Evolutionary conservation across 1,284 basidiomycete species (phyloP), one percentile per base, ranked within the genome.

Genomic region (Pulchroboletus neoregius): DNA sequence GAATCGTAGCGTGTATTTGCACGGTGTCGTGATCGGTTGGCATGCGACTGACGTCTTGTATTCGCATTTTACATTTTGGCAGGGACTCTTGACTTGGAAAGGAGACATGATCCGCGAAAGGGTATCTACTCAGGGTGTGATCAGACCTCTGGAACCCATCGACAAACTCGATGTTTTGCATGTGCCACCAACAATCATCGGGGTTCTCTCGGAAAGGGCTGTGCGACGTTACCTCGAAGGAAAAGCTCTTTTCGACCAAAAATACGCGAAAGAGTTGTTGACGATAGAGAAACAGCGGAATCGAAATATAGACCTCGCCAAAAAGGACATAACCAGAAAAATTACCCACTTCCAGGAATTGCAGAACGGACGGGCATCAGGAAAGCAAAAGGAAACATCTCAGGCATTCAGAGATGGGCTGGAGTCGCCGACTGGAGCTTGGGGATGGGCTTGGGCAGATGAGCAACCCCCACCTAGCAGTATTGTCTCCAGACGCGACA

Each of bases 31-130:
- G 18, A 18, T 18, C 7, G n/a, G 28, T 10, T 28, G 10, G 35
- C 35, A 34, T 34, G 31, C 2, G 5, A 20, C 27, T 58, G 35
- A 58, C 35, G 13, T 33, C 8, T 37, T 42, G 24, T 20, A 28
- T 47, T 46, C 30, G 13, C 20, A 13, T 30, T 30, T 3, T 23
- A 33, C 18, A 39, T 39, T 13, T 47, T 5, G 33, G 11, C 46
- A 75, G 74, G 62, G 69, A 42, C 50, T 53, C 12, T 50, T 53
- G 26, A 65, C 60, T 12, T 73, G 74, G 71, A 65, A 67, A 34
- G 70, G 69, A 35, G 59, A 57, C 0, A 84, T 87, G 76, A 90
- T 98, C 50, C 80, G 94, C 27, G 94, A 98, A 67, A 81, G 95
- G 10, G 83, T 98, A 16, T 83, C 86, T 15, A 83, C 85, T 4